A percentile compares a stretch with the other conserved stretches of the same genome.
These are phyloP conservation scores for Eimeria maxima DNA, from an alignment of 169 alveolate genomes.

Conservation along the genomic window DNA sequence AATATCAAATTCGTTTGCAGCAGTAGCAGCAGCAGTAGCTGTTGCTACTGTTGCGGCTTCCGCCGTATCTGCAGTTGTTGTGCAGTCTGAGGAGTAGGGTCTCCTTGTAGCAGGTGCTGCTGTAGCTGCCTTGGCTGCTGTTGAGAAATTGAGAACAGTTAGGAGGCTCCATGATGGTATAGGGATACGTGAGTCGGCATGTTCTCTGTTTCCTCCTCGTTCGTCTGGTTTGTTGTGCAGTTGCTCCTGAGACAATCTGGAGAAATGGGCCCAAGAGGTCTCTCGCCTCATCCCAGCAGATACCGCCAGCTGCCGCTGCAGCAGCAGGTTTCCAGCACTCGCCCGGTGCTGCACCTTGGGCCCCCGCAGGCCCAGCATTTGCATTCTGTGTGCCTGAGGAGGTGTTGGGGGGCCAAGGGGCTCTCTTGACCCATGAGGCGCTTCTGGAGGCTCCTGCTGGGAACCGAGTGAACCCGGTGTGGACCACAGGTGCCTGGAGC, in stretches of 20 bases:
- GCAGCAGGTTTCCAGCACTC: slow-evolving; percentile 52
- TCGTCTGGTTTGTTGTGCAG: not conserved
- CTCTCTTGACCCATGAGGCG: not conserved
- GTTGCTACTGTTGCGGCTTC: not conserved
- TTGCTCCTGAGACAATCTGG: not conserved
- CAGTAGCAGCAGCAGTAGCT: not conserved
- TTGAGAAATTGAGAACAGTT: not conserved
- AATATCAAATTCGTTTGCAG: not conserved
- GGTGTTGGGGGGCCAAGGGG: not conserved
- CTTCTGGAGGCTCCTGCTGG: not conserved
- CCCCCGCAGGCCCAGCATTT: not conserved
- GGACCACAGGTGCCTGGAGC: slow-evolving; percentile 30
- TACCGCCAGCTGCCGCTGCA: not conserved
- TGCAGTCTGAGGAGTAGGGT: no score
- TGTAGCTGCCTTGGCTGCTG: slow-evolving; percentile 2
- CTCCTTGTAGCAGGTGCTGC: not conserved
- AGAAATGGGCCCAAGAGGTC: not conserved
- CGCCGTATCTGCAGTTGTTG: no score
- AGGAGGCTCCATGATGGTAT: slow-evolving; percentile 1
- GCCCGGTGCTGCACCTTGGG: not conserved
- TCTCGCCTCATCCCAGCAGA: not conserved
- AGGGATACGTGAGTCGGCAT: not conserved
- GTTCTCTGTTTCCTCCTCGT: not conserved
- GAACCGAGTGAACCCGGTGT: not conserved
- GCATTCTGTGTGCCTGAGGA: not conserved